phyloP scores from a whole-genome alignment of 2,329 filamentous ascomycete genomes.

The Magnaporthiopsis rhizophila region DNA sequence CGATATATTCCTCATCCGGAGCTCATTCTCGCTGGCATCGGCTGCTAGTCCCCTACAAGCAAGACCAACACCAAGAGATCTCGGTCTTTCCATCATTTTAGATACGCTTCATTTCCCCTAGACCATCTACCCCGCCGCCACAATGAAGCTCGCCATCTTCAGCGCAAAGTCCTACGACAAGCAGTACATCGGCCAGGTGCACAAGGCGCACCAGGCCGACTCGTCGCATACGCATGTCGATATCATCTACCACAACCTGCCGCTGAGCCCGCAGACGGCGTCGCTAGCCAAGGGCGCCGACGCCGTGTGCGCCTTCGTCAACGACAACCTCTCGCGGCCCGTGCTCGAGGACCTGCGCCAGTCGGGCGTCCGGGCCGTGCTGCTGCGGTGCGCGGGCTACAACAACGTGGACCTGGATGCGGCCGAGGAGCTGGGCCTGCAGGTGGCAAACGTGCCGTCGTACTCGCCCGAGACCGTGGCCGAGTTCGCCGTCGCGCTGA shows the following conservation, averaged over 20 bases:
- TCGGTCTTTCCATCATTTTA: too few species aligned
- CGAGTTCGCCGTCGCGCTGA: constrained; percentile 59
- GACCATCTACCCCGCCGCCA: constrained; percentile 14
- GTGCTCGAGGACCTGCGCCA: constrained; percentile 43
- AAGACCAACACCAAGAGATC: too few species aligned
- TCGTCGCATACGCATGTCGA: constrained; percentile 24
- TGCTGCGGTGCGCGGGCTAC: constrained; percentile 60
- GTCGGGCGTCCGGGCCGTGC: constrained; percentile 46
- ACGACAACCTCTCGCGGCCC: constrained; percentile 45
- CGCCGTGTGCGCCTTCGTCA: constrained; percentile 62
- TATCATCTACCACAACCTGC: constrained; percentile 49
- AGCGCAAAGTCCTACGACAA: constrained; percentile 58
- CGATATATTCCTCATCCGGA: background rate
- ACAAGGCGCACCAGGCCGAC: constrained; percentile 10
- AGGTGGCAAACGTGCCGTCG: constrained; percentile 58
- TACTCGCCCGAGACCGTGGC: constrained; percentile 64
- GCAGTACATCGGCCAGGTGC: constrained; percentile 39
- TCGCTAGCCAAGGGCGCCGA: constrained; percentile 41
- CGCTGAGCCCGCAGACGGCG: constrained; percentile 47
- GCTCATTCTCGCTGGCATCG: too few species aligned
- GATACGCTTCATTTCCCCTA: background rate
- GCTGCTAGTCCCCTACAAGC: too few species aligned
- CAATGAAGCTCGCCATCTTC: constrained; percentile 55
- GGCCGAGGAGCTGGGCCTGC: constrained; percentile 46
- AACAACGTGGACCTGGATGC: constrained; percentile 56